A percentile compares a stretch with the other conserved stretches of the same genome.
Conservation (phyloP, 2,329 filamentous ascomycete species). For the Apiospora pterosperma region DNA sequence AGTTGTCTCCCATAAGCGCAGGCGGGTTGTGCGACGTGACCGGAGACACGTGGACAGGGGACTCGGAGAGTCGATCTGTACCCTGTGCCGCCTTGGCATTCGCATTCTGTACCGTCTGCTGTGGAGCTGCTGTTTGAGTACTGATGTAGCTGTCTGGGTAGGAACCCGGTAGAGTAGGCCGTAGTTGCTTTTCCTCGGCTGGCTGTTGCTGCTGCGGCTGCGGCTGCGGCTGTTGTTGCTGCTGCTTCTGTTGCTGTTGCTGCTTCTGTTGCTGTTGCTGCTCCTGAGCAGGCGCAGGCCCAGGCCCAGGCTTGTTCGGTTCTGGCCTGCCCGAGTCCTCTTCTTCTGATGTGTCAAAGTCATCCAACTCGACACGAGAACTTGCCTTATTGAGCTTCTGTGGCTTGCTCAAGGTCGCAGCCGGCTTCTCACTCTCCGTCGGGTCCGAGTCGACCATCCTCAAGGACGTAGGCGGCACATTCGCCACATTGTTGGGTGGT, state of each 20-base stretch:
- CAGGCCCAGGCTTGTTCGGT: slow-evolving; percentile 14
- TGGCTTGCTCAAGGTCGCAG: slow-evolving; percentile 34
- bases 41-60: slow-evolving; percentile 64
- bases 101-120: slow-evolving; percentile 29
- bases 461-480: slow-evolving; percentile 52
- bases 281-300: slow-evolving; percentile 1
- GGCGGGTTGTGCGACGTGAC: slow-evolving; percentile 52
- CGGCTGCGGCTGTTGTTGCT: slow-evolving; percentile 10
- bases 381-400: slow-evolving; percentile 58
- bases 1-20: slow-evolving; percentile 66
- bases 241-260: slow-evolving; percentile 17
- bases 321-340: slow-evolving; percentile 20
- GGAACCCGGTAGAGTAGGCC: slow-evolving; percentile 35
- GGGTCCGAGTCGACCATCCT: slow-evolving; percentile 56
- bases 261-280: slow-evolving; percentile 14
- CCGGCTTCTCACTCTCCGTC: slow-evolving; percentile 29
- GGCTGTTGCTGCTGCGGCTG: slow-evolving; percentile 14
- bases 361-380: slow-evolving; percentile 64
- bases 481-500: slow-evolving; percentile 48
- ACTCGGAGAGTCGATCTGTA: slow-evolving; percentile 57
- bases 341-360: slow-evolving; percentile 60
- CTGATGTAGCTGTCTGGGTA: slow-evolving; percentile 39
- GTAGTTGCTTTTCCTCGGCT: slow-evolving; percentile 21
- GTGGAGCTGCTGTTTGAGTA: slow-evolving; percentile 25
- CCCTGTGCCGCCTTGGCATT: slow-evolving; percentile 21